These are phyloP conservation scores for Trichoderma oligosporum DNA, from an alignment of 2,329 filamentous ascomycete species.

Conservation along the genomic window DNA sequence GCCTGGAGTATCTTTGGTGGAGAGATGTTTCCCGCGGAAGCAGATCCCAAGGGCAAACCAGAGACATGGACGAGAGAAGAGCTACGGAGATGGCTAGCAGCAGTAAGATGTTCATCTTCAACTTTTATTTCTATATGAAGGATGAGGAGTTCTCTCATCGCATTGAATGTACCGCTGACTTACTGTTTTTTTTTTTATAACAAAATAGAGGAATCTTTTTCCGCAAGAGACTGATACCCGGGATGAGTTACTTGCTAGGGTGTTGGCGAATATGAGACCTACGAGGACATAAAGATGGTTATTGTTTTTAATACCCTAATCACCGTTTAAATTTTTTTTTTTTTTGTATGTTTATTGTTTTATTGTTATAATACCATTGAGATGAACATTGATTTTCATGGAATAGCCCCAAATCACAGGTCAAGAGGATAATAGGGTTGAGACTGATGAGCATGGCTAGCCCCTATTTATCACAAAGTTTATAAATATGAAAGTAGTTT, in stretches of 20 bases:
- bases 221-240: constrained; percentile 42
- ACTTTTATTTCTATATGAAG: no score
- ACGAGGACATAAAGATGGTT: constrained; percentile 28
- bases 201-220: constrained; percentile 46
- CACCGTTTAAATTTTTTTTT: background rate
- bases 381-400: background rate
- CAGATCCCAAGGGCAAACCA: constrained; percentile 74
- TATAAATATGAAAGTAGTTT: no score
- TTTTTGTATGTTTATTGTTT: background rate
- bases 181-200: background rate
- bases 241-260: constrained; percentile 46
- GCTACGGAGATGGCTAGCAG: constrained; percentile 73
- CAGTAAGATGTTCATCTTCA: constrained; percentile 54
- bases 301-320: background rate
- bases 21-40: constrained; percentile 72
- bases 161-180: background rate
- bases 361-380: background rate
- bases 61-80: constrained; percentile 74
- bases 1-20: constrained; percentile 82
- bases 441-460: no score
- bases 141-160: no score
- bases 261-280: constrained; percentile 46
- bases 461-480: no score
- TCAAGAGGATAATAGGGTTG: no score
- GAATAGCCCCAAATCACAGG: no score